These are phyloP conservation scores for Lavandula angustifolia DNA, from an alignment of 257 asterid species.

Conservation along the genomic window DNA sequence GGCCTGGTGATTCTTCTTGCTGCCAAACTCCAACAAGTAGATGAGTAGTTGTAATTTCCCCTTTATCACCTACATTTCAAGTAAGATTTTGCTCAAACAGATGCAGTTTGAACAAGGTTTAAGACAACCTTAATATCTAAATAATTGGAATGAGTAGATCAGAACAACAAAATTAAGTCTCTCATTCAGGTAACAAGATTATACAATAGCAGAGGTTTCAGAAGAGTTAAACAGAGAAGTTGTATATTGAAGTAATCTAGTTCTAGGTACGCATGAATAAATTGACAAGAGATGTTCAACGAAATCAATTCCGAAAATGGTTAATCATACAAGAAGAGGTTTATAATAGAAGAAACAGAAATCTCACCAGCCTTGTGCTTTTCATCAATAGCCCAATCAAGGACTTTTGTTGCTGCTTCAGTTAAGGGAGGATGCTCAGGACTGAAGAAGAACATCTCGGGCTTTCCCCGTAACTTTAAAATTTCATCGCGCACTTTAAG, in stretches of 20 bases:
- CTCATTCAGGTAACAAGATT: neutral
- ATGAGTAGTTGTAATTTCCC: constrained; percentile 59
- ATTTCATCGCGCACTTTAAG: constrained; percentile 66
- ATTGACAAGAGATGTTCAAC: neutral
- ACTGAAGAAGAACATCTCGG: constrained; percentile 43
- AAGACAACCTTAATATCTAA: no score
- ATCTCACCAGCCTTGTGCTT: constrained; percentile 58
- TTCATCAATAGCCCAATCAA: constrained; percentile 70
- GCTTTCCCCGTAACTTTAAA: constrained; percentile 48
- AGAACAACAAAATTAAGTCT: neutral
- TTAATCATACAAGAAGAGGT: neutral
- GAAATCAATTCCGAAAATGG: constrained; percentile 7
- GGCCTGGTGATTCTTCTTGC: constrained; percentile 65
- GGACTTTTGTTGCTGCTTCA: constrained; percentile 64
- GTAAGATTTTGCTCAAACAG: neutral
- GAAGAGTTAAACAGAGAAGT: neutral
- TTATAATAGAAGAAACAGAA: neutral
- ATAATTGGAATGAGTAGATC: no score
- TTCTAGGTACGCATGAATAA: neutral
- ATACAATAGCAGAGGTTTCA: neutral
- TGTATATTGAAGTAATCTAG: neutral
- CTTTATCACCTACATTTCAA: constrained; percentile 47
- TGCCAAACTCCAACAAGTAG: constrained; percentile 68
- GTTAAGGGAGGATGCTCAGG: constrained; percentile 70
- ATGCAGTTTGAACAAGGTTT: neutral